Base-by-base conservation (phyloP, 805 yeast genomes). In the Ogataea allantospora region DNA sequence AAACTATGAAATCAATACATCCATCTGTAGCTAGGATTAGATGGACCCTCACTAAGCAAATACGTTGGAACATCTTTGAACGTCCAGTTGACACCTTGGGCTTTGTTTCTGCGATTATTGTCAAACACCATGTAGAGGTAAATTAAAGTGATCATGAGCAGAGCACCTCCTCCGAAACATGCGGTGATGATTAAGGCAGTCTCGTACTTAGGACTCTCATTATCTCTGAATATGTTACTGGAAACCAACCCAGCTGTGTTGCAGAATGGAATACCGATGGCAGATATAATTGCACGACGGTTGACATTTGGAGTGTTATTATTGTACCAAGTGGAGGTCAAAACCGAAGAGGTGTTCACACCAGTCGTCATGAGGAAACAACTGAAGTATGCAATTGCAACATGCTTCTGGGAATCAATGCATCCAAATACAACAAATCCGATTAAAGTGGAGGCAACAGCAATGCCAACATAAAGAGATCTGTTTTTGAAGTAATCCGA, bases 191-290 rank as follows among this genome's bases (percentile, higher is more conserved):
- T 60, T 27, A 75, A 63, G 12, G 79, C 80, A 0, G 73, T 75
- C 25, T 52, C 60, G 46, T 73, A 75, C 27, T 66, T 69, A n/a
- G 81, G 81, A 8, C 77, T 68, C 51, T 74, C 78, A 41, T 67
- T 67, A 9, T 71, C 50, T 44, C 73, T 60, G 55, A 75, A 75
- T 29, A 75, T 68, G 44, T 67, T 73, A 12, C 77, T 65, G 4
- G 80, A 67, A 31, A 75, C 70, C 42, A 75, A 68, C 38, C 80
- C 80, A 31, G 78, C 79, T 29, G 75, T 68, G 47, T 75, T 75
- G 16, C 78, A 79, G 39, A 75, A 63, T 4, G 79, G 78, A 46
- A 75, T 69, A 33, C 75, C 75, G 13, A 71, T 66, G 5, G 75
- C 71, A 10, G 73, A 64, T 27, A 71, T 55, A 19, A 70, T 71